Evolutionary conservation across 2,329 filamentous ascomycete species (phyloP).

Genomic region (Coleophoma cylindrospora): DNA sequence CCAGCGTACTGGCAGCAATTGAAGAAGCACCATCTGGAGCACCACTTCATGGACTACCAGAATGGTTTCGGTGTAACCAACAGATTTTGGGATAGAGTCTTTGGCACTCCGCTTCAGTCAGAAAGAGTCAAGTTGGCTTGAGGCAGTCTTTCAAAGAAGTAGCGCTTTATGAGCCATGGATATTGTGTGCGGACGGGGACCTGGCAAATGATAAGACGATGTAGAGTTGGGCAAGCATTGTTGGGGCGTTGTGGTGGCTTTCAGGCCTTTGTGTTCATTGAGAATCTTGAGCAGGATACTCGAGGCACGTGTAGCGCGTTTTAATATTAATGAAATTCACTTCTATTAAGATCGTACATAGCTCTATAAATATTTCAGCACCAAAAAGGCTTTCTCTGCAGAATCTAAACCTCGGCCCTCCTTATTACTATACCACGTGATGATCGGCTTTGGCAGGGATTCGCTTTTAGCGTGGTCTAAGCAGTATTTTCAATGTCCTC

Average conservation of each 20-base stretch:
- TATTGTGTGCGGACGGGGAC: neutral
- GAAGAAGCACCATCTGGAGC: constrained; percentile 96
- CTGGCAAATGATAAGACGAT: constrained; percentile 16
- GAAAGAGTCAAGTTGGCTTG: constrained; percentile 15
- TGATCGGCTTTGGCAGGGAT: no score
- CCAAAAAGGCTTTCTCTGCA: no score
- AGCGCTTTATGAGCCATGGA: no score
- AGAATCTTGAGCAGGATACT: constrained; percentile 10
- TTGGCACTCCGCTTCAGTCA: constrained; percentile 73
- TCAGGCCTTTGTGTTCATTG: constrained; percentile 4
- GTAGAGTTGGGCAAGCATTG: constrained; percentile 6
- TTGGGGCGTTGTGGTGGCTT: constrained; percentile 5
- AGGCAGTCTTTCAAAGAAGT: neutral
- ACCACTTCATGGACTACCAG: constrained; percentile 97
- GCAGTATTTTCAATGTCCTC: no score
- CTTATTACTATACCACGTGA: no score
- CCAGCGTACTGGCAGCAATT: constrained; percentile 84
- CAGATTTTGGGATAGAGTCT: constrained; percentile 90
- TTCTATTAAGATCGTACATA: neutral
- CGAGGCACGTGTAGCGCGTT: constrained; percentile 4
- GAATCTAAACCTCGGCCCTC: no score
- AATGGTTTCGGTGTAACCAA: constrained; percentile 96
- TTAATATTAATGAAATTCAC: constrained; percentile 14
- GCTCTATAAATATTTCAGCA: no score
- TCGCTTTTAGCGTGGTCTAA: no score